phyloP scores from a whole-genome alignment of 768 basidiomycete species.

The Auricularia sp. region DNA sequence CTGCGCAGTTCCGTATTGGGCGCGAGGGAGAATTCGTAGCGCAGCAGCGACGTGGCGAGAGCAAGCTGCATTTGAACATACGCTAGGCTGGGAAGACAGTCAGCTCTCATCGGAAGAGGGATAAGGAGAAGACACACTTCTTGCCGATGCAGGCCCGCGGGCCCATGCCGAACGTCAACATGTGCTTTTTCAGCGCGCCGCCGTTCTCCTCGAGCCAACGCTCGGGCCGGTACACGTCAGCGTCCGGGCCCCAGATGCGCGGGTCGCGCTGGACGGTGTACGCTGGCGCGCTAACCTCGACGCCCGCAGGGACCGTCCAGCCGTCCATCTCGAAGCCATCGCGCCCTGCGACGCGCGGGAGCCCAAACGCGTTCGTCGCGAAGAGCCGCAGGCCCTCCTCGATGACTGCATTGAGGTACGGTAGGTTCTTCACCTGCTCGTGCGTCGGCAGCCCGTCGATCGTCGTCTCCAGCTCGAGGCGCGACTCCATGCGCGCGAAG shows the following conservation, averaged over 20 bases:
- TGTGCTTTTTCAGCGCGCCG: constrained; percentile 15
- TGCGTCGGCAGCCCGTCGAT: background rate
- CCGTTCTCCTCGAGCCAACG: constrained; percentile 24
- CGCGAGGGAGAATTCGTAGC: constrained; percentile 8
- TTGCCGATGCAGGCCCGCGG: constrained; percentile 21
- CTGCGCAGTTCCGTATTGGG: constrained; percentile 4
- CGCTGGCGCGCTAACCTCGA: constrained; percentile 26
- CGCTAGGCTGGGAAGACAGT: constrained; percentile 7
- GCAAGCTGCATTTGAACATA: constrained; percentile 11
- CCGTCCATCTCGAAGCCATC: background rate
- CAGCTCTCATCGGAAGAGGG: background rate
- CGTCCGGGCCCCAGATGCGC: constrained; percentile 25
- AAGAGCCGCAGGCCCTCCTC: constrained; percentile 25
- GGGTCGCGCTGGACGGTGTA: constrained; percentile 26
- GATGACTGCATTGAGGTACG: constrained; percentile 23
- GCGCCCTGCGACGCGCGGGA: constrained; percentile 22
- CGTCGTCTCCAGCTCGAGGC: background rate
- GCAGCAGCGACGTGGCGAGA: constrained; percentile 9
- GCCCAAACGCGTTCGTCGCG: constrained; percentile 28
- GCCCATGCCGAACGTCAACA: constrained; percentile 25
- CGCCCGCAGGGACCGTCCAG: background rate
- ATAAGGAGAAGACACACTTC: constrained; percentile 1
- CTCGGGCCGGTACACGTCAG: constrained; percentile 26
- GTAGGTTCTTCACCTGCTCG: constrained; percentile 14
- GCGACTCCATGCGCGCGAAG: background rate